A percentile compares a stretch with the other conserved stretches of the same genome.
These are phyloP conservation scores for Microdochium paspali DNA, from an alignment of 2,329 filamentous ascomycete genomes.

Conservation along the genomic window DNA sequence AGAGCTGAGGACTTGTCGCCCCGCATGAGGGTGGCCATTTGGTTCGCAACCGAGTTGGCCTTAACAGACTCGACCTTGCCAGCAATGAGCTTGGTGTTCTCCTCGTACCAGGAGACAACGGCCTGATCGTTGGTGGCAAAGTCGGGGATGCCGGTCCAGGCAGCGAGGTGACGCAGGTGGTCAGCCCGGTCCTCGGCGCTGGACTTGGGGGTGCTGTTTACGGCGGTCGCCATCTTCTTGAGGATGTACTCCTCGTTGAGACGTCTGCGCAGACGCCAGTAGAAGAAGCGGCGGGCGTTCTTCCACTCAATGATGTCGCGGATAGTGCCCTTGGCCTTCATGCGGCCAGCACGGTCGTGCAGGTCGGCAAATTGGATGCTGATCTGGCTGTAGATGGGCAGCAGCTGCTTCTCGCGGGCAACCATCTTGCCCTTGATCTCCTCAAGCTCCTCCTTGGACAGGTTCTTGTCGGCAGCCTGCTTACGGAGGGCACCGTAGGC, in stretches of 20 bases:
- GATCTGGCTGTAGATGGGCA: constrained; percentile 91
- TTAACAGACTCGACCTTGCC: constrained; percentile 80
- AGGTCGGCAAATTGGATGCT: constrained; percentile 95
- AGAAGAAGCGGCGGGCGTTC: constrained; percentile 93
- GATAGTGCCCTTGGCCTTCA: constrained; percentile 96
- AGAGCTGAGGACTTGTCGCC: constrained; percentile 56
- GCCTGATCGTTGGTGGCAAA: constrained; percentile 73
- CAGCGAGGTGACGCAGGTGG: constrained; percentile 67
- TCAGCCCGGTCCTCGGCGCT: constrained; percentile 45
- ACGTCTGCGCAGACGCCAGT: constrained; percentile 96
- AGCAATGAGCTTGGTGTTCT: constrained; percentile 75
- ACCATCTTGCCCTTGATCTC: constrained; percentile 78
- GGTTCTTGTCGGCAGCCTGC: constrained; percentile 56
- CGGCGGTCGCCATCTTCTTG: constrained; percentile 62
- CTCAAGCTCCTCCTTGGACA: constrained; percentile 65
- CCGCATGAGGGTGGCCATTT: constrained; percentile 34
- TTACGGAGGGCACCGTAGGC: constrained; percentile 78
- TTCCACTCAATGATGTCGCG: constrained; percentile 76
- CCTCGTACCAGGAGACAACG: constrained; percentile 93
- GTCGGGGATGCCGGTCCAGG: constrained; percentile 71
- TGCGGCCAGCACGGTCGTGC: constrained; percentile 92
- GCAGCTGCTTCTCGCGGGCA: constrained; percentile 74
- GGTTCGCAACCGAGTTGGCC: constrained; percentile 52
- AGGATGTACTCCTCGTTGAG: constrained; percentile 97
- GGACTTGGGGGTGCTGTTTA: constrained; percentile 19